phyloP scores from a whole-genome alignment of 352 stramenopile genomes.

The Phytophthora europaea region DNA sequence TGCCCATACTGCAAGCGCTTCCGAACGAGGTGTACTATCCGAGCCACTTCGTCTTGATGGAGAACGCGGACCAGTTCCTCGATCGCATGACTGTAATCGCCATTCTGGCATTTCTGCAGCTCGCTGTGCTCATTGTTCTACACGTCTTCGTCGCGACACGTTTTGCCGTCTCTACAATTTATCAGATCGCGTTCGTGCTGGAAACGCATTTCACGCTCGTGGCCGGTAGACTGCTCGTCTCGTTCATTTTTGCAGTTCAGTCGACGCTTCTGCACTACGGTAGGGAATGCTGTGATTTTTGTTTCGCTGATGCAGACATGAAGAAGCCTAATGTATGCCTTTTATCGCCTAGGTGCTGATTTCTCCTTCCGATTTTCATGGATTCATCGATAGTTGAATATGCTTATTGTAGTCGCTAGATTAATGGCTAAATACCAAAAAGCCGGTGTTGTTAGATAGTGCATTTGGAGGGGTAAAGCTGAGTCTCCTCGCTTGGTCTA shows the following conservation, averaged over 20 bases:
- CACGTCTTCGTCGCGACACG: constrained; percentile 21
- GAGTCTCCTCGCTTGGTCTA: no score
- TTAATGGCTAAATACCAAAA: no score
- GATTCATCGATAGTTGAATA: constrained; percentile 3
- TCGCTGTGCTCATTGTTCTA: constrained; percentile 15
- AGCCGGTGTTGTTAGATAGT: no score
- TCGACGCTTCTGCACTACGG: constrained; percentile 19
- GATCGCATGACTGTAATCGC: constrained; percentile 24
- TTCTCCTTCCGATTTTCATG: constrained; percentile 17
- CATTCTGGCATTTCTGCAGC: constrained; percentile 19
- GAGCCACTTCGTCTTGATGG: constrained; percentile 10
- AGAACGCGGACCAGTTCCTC: constrained; percentile 2
- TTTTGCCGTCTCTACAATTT: constrained; percentile 31
- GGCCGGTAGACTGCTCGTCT: constrained; percentile 39
- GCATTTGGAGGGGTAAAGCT: no score
- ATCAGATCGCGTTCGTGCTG: constrained; percentile 52
- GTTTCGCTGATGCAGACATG: no score
- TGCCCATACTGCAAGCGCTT: constrained; percentile 9
- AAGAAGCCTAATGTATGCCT: background rate
- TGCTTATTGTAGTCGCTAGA: no score
- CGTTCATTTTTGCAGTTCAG: constrained; percentile 17
- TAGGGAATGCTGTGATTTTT: background rate
- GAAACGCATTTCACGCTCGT: constrained; percentile 43
- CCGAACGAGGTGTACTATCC: constrained; percentile 36
- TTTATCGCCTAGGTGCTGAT: constrained; percentile 14